Percentiles rank a stretch among this genome's conserved stretches.
phyloP scores from a whole-genome alignment of 805 yeast genomes.

The Teunomyces funiuensis region DNA sequence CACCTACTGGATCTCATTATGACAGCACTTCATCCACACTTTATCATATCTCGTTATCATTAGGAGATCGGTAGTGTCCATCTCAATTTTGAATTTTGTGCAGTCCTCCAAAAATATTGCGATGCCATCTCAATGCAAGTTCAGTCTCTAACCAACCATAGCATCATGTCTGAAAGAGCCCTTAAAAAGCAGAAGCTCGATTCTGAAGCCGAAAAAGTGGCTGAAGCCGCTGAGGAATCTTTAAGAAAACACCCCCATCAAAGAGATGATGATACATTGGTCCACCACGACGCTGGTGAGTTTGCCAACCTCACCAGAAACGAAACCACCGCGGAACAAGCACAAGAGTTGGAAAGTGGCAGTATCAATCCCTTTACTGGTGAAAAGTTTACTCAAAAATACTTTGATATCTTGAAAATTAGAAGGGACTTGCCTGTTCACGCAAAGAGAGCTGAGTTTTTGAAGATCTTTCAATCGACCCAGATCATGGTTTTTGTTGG shows the following conservation, averaged over 20 bases:
- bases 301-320: slow-evolving; percentile 57
- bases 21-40: too few species aligned
- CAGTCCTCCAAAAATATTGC: not conserved
- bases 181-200: slow-evolving; percentile 50
- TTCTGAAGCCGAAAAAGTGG: slow-evolving; percentile 62
- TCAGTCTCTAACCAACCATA: slow-evolving; percentile 12
- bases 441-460: slow-evolving; percentile 86
- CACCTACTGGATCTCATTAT: too few species aligned
- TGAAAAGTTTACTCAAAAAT: slow-evolving; percentile 55
- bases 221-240: slow-evolving; percentile 64
- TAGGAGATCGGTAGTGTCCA: not conserved
- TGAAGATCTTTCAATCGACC: slow-evolving; percentile 75
- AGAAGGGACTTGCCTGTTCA: slow-evolving; percentile 93
- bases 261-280: slow-evolving; percentile 31
- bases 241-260: slow-evolving; percentile 50
- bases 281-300: slow-evolving; percentile 66
- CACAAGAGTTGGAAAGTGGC: slow-evolving; percentile 58
- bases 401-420: slow-evolving; percentile 71
- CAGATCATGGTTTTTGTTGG: slow-evolving; percentile 98
- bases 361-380: slow-evolving; percentile 81
- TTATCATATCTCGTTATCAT: too few species aligned
- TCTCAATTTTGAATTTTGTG: not conserved
- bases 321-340: slow-evolving; percentile 64
- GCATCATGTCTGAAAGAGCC: slow-evolving; percentile 34
- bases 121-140: slow-evolving; percentile 3